Base-by-base conservation (phyloP, 352 stramenopile genomes). In the Vaucheria bursata region DNA sequence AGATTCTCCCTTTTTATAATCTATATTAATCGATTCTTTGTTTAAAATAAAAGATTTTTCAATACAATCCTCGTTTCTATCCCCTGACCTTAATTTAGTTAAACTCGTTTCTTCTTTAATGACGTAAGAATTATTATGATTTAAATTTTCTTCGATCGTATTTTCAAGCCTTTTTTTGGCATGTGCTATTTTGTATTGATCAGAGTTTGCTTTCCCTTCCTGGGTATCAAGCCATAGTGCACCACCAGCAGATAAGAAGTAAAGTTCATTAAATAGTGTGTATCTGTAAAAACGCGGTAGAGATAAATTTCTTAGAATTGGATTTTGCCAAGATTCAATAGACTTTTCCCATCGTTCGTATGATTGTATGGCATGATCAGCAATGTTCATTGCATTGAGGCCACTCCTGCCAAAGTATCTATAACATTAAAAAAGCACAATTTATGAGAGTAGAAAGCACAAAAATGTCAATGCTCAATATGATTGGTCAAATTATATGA, bases 231-330 rank as follows among this genome's bases (percentile, higher is more conserved):
- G 67, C 82, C 82, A 86, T 12, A 86, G 37, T n/a, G 77, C 79
- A n/a, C 82, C 82, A n/a, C 82, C 82, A 37, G 86, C 82, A 8
- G 79, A 49, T 45, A 86, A 71, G 35, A 84, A 86, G 77, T 86
- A 86, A 38, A 86, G 39, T 53, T 86, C 82, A 67, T 86, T 86
- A 45, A 86, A 86, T 1, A 86, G 69, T 25, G 74, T 77, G 32
- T 72, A 39, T 32, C 82, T 75, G 67, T 86, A 85, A 45, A 66
- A 84, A n/a, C 0, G 38, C 3, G 78, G 80, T 12, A 85, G 39
- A 29, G 36, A 12, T 1, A 39, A 7, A 8, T 73, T 52, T 1
- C 29, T 25, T 29, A 85, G 31, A 32, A 81, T 5, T 5, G 71
- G 75, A 18, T 5, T 7, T 33, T 85, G 79, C 78, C 79, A 85